These are phyloP conservation scores for Neofusicoccum kwambonambiense DNA, from an alignment of 2,329 filamentous ascomycete genomes.

Conservation along the genomic window DNA sequence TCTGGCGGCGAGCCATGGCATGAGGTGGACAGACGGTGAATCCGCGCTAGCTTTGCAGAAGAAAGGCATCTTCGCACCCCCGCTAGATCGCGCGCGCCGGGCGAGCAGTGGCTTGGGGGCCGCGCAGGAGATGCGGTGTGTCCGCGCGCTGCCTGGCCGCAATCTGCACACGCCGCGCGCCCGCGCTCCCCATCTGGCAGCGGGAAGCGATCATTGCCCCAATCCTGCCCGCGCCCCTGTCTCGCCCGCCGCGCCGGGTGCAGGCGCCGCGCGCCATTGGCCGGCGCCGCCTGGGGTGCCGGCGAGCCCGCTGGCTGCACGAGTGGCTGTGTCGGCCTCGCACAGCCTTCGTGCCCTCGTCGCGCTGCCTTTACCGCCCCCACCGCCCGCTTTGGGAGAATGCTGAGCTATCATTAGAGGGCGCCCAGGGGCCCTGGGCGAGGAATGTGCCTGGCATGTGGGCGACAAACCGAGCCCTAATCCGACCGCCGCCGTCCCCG, in stretches of 20 bases:
- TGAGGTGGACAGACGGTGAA: conserved; percentile 35
- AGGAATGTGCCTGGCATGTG: conserved; percentile 13
- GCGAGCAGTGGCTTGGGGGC: conserved; percentile 31
- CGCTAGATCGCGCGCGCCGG: conserved; percentile 41
- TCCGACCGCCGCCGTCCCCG: conserved; percentile 7
- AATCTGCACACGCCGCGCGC: conserved; percentile 16
- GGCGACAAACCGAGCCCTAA: conserved; percentile 1
- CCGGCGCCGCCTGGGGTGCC: not conserved
- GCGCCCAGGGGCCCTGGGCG: not conserved
- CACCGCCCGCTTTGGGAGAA: conserved; percentile 16
- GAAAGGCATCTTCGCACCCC: conserved; percentile 33
- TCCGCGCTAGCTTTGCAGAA: conserved; percentile 35
- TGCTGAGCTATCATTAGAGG: conserved; percentile 16
- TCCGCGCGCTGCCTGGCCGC: conserved; percentile 26
- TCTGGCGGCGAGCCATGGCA: conserved; percentile 28
- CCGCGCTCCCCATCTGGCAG: conserved; percentile 15
- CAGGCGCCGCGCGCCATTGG: conserved; percentile 21
- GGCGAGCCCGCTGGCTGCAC: conserved; percentile 6
- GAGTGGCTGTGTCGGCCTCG: conserved; percentile 11
- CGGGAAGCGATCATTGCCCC: conserved; percentile 21
- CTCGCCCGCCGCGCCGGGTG: conserved; percentile 20
- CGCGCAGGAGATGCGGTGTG: conserved; percentile 35
- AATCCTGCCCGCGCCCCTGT: conserved; percentile 20
- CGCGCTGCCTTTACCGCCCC: conserved; percentile 13
- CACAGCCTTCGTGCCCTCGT: conserved; percentile 15